phyloP scores from a whole-genome alignment of 371 early-diverging fungal species.

The Entomophthora muscae region DNA sequence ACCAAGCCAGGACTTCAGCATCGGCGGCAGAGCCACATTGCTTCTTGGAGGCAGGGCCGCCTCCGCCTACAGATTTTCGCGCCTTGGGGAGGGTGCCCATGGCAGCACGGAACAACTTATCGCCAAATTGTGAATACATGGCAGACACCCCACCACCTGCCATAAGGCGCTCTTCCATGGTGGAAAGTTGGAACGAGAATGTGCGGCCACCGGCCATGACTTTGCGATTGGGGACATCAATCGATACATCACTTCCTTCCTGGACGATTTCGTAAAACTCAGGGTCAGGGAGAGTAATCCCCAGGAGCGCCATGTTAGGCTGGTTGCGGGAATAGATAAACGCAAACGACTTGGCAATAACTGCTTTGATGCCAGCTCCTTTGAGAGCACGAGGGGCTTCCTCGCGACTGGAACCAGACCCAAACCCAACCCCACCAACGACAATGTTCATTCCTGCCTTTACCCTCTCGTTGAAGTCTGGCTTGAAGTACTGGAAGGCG shows the following conservation, averaged over 20 bases:
- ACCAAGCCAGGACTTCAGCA: slow-evolving; percentile 7
- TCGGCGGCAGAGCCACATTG: neutral
- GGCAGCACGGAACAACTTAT: slow-evolving; percentile 45
- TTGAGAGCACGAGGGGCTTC: slow-evolving; percentile 57
- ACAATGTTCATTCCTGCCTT: slow-evolving; percentile 38
- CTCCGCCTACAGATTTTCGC: neutral
- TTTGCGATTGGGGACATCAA: slow-evolving; percentile 39
- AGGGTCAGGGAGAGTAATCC: slow-evolving; percentile 41
- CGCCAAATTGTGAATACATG: slow-evolving; percentile 52
- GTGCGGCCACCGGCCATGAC: slow-evolving; percentile 24
- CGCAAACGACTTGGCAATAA: slow-evolving; percentile 52
- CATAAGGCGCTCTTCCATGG: slow-evolving; percentile 53
- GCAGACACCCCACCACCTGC: slow-evolving; percentile 58
- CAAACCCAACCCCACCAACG: slow-evolving; percentile 49
- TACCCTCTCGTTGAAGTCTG: slow-evolving; percentile 44
- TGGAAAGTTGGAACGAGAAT: slow-evolving; percentile 34
- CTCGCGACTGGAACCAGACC: slow-evolving; percentile 53
- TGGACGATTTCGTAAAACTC: slow-evolving; percentile 44
- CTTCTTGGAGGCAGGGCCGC: neutral
- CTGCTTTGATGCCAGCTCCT: slow-evolving; percentile 46
- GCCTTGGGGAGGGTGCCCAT: slow-evolving; percentile 12
- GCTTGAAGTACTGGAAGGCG: slow-evolving; percentile 49
- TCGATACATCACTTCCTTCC: slow-evolving; percentile 39
- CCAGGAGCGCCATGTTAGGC: slow-evolving; percentile 60
- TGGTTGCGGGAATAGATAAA: slow-evolving; percentile 39